Percentiles rank a stretch among this genome's conserved stretches.
phyloP scores from a whole-genome alignment of 106 monocot species.

The Ottelia alismoides region DNA sequence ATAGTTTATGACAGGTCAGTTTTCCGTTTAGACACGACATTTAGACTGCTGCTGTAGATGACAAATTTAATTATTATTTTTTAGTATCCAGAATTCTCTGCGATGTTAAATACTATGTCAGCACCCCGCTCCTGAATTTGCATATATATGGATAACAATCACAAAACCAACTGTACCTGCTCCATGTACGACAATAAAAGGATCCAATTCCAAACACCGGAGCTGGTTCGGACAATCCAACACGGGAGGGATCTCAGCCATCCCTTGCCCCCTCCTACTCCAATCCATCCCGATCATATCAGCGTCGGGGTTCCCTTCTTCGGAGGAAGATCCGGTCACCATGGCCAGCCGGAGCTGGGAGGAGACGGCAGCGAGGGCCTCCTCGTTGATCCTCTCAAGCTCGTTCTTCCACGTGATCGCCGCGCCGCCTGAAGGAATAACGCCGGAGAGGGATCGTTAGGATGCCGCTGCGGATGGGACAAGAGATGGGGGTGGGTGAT shows the following conservation, averaged over 20 bases:
- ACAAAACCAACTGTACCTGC: too few relatives aligned
- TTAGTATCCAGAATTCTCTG: too few relatives aligned
- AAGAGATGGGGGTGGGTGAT: not conserved
- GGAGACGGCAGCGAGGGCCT: slow-evolving; percentile 23
- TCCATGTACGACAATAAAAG: slow-evolving; percentile 74
- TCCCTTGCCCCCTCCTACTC: slow-evolving; percentile 34
- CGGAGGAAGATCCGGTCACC: slow-evolving; percentile 5
- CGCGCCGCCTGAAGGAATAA: slow-evolving; percentile 13
- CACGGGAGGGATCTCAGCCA: not conserved
- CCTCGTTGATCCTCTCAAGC: slow-evolving; percentile 21
- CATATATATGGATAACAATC: too few relatives aligned
- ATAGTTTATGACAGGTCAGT: too few relatives aligned
- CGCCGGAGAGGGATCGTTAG: not conserved
- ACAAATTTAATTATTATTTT: too few relatives aligned
- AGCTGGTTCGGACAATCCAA: not conserved
- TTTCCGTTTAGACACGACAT: too few relatives aligned
- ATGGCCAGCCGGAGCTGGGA: slow-evolving; percentile 62
- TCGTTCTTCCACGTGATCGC: slow-evolving; percentile 18
- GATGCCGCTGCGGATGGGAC: not conserved
- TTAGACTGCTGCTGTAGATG: too few relatives aligned
- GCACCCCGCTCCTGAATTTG: too few relatives aligned
- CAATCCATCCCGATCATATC: slow-evolving; percentile 66
- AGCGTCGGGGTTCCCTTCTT: too few relatives aligned
- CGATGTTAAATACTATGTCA: too few relatives aligned
- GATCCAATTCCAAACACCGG: slow-evolving; percentile 7